Percentiles rank a stretch among this genome's conserved stretches.
phyloP scores from a whole-genome alignment of 1,139 yeast genomes.

The Saccharomyces hybrid region DNA sequence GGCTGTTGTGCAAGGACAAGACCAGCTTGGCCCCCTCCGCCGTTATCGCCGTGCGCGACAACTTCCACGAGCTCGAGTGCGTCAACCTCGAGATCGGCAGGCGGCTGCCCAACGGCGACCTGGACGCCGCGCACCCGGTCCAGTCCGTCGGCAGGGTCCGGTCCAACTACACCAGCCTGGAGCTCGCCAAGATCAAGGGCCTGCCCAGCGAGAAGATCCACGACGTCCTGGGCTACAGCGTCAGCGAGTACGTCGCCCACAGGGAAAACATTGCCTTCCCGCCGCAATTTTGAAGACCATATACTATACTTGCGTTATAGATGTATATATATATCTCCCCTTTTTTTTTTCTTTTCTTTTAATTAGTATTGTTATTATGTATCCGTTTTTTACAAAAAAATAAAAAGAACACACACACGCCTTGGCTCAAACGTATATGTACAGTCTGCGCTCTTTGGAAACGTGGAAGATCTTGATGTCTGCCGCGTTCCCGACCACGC shows the following conservation, averaged over 20 bases:
- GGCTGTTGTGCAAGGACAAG: slow-evolving; percentile 61
- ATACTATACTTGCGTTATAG: background rate
- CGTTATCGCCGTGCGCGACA: slow-evolving; percentile 62
- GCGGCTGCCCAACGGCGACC: slow-evolving; percentile 31
- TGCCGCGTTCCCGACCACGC: background rate
- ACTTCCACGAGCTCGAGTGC: slow-evolving; percentile 82
- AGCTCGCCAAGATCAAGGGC: slow-evolving; percentile 71
- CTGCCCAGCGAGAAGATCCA: slow-evolving; percentile 67
- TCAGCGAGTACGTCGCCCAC: slow-evolving; percentile 84
- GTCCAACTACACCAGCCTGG: slow-evolving; percentile 74
- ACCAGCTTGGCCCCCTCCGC: slow-evolving; percentile 93
- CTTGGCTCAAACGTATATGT: background rate
- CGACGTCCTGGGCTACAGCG: slow-evolving; percentile 69
- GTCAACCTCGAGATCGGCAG: slow-evolving; percentile 59
- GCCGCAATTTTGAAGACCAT: slow-evolving; percentile 30
- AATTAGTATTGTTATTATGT: background rate
- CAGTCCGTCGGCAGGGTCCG: slow-evolving; percentile 73
- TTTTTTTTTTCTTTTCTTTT: background rate
- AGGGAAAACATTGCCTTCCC: slow-evolving; percentile 87
- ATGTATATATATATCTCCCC: background rate
- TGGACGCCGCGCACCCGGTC: slow-evolving; percentile 39
- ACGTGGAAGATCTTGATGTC: background rate
- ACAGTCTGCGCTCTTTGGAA: background rate
- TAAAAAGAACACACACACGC: background rate
- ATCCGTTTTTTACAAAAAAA: background rate